Conservation (phyloP, 2,329 filamentous ascomycete species). For the Monosporascus sp. region DNA sequence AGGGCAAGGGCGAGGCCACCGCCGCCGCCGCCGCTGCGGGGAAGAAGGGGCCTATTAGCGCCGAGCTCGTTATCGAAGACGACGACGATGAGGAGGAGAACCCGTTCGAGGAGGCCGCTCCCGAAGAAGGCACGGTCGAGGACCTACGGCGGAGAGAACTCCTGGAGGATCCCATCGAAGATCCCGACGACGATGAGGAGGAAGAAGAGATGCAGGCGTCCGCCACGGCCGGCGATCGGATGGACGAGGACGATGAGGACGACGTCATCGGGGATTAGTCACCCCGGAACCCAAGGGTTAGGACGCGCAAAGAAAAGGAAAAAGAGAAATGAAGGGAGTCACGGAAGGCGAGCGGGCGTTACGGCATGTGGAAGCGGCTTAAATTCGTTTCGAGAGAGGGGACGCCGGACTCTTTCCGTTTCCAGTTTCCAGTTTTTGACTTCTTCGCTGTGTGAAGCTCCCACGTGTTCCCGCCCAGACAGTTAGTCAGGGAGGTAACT, state of each 20-base stretch:
- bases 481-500: no score
- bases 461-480: no score
- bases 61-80: constrained; percentile 41
- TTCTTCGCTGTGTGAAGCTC: no score
- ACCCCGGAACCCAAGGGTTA: no score
- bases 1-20: constrained; percentile 30
- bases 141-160: constrained; percentile 52
- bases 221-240: constrained; percentile 16
- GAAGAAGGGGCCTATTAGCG: constrained; percentile 35
- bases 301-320: no score
- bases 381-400: no score
- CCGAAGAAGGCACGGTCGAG: constrained; percentile 54
- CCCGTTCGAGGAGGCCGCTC: constrained; percentile 43
- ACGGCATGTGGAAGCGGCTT: no score
- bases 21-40: constrained; percentile 20
- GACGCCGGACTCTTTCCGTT: no score
- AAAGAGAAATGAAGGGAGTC: no score
- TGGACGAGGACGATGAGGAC: constrained; percentile 22
- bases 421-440: no score
- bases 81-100: constrained; percentile 39
- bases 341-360: no score
- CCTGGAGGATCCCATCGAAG: constrained; percentile 42
- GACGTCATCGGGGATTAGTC: constrained; percentile 38
- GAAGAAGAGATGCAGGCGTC: constrained; percentile 9
- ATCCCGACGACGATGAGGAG: constrained; percentile 37